Evolutionary conservation across 2,329 filamentous ascomycete species (phyloP), one percentile per base, ranked within the genome.

Genomic region (Phialophora tarda): DNA sequence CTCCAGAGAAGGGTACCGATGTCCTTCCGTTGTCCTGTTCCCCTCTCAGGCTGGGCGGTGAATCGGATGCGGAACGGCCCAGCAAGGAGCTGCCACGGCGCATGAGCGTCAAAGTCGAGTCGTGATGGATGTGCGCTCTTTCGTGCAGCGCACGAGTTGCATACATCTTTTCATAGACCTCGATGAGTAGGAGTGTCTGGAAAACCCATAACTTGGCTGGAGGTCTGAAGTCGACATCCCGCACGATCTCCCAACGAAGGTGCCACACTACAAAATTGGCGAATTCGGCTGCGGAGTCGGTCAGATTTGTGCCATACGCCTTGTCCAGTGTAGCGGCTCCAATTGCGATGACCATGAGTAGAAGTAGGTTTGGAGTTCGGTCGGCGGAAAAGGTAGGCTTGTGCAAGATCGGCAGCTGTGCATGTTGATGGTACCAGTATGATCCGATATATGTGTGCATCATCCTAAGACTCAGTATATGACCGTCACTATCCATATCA

Each of bases 141-240:
- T 99, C 95, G 77, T 99, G 95, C 34, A 98, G 82, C 65, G 92
- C 89, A 70, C 93, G 86, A 0, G 94, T 97, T 47, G 93, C 95
- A 77, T 94, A 98, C 91, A 97, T 95, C 83, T 99, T 99, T 80
- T 99, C 95, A 74, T 96, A 98, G 0, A 97, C 82, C 77, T 99
- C 95, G 12, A 98, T 84, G 4, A 98, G 84, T 4, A 98, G 82
- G 59, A 98, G 81, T 1, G 94, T 89, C 77, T 98, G 95, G 80
- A 98, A 98, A 0, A 97, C 88, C 94, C 94, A 99, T 7, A 99
- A 81, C 78, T 96, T 97, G 8, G 94, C 94, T 0, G 95, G 94
- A 1, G 95, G 93, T 21, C 92, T 85, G 79, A 96, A 97, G 78
- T 93, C 92, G 14, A 86, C 84, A 75, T 97, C 91, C 84, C 93